Conservation (phyloP, 2,329 filamentous ascomycete species). For the Aspergillus piperis region DNA sequence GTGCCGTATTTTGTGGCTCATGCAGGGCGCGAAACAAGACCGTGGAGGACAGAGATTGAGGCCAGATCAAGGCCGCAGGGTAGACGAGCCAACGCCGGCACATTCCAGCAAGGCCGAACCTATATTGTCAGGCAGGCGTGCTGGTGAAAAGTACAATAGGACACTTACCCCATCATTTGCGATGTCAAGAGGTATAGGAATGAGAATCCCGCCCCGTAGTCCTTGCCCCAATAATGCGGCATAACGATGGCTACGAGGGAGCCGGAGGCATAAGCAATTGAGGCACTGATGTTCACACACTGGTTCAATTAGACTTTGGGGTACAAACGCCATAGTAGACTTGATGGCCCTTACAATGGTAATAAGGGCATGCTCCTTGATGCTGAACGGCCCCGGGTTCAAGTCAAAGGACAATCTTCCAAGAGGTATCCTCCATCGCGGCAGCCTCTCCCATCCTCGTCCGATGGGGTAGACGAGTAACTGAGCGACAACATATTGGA, state of each 20-base stretch:
- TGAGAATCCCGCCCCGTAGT: conserved; percentile 35
- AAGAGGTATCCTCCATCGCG: conserved; percentile 25
- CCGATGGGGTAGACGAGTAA: conserved; percentile 25
- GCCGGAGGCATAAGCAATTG: conserved; percentile 28
- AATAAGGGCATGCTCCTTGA: conserved; percentile 28
- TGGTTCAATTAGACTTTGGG: neutral
- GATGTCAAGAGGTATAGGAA: conserved; percentile 36
- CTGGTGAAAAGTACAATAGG: no score
- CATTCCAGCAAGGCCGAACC: conserved; percentile 25
- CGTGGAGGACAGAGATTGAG: conserved; percentile 23
- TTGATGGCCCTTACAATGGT: conserved; percentile 21
- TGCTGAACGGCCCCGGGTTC: conserved; percentile 25
- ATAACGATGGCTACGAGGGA: conserved; percentile 37
- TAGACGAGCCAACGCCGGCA: conserved; percentile 26
- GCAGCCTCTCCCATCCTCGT: conserved; percentile 26
- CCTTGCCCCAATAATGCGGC: conserved; percentile 37
- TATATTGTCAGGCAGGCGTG: neutral
- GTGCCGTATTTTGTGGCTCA: conserved; percentile 17
- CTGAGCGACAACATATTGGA: conserved; percentile 28
- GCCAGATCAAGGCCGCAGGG: conserved; percentile 25
- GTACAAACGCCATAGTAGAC: no score
- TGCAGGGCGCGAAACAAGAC: conserved; percentile 25
- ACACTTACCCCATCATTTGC: conserved; percentile 32
- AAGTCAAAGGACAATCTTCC: conserved; percentile 23
- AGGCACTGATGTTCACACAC: conserved; percentile 35